phyloP scores from a whole-genome alignment of 352 stramenopile genomes.

The Aphanomyces cochlioides region DNA sequence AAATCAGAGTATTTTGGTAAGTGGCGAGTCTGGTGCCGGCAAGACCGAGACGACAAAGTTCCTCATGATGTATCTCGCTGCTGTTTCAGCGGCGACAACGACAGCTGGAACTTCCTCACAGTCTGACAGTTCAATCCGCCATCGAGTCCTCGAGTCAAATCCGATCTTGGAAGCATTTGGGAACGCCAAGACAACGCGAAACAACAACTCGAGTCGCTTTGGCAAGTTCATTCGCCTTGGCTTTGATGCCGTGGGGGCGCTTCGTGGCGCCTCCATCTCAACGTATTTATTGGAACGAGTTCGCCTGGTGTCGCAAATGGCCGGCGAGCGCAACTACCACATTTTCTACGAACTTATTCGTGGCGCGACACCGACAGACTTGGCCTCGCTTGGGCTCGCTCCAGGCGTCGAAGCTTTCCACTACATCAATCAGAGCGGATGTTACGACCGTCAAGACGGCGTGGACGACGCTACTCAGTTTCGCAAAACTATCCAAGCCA shows the following conservation, averaged over 20 bases:
- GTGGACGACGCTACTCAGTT: slow-evolving; percentile 84
- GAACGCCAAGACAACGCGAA: slow-evolving; percentile 92
- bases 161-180: slow-evolving; percentile 95
- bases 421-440: slow-evolving; percentile 84
- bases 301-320: slow-evolving; percentile 87
- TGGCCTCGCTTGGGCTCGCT: slow-evolving; percentile 43
- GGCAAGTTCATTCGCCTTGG: slow-evolving; percentile 96
- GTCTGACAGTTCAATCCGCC: slow-evolving; percentile 9
- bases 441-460: slow-evolving; percentile 58
- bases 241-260: slow-evolving; percentile 68
- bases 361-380: slow-evolving; percentile 35
- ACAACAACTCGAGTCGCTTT: slow-evolving; percentile 96
- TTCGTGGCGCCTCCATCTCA: slow-evolving; percentile 74
- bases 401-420: slow-evolving; percentile 52
- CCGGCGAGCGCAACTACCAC: slow-evolving; percentile 97
- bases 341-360: slow-evolving; percentile 97
- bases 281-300: slow-evolving; percentile 97
- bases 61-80: slow-evolving; percentile 92
- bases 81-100: slow-evolving; percentile 51
- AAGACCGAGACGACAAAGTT: slow-evolving; percentile 89
- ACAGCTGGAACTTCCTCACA: slow-evolving; percentile 15
- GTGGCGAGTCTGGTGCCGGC: slow-evolving; percentile 79
- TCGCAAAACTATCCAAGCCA: slow-evolving; percentile 58
- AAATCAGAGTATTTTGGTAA: slow-evolving; percentile 89
- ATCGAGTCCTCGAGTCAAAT: slow-evolving; percentile 94